phyloP scores from a whole-genome alignment of 2,329 filamentous ascomycete species.

The Alternaria incomplexa region DNA sequence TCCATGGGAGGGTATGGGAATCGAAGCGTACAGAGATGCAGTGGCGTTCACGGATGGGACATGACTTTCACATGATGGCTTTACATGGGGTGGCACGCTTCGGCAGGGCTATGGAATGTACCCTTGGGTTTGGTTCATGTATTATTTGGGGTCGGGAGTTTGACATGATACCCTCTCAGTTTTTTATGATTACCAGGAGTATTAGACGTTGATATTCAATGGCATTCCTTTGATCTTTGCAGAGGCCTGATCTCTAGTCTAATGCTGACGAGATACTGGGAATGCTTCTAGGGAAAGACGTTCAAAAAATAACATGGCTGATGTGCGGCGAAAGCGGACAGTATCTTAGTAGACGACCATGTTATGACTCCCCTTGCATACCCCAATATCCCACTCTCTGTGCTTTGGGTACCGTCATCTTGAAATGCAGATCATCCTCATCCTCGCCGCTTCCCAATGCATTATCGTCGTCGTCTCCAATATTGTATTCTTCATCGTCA shows the following conservation, averaged over 20 bases:
- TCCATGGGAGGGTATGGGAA: background rate
- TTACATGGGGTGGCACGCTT: background rate
- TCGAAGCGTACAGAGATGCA: background rate
- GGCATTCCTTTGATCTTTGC: background rate
- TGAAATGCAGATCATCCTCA: slow-evolving; percentile 38
- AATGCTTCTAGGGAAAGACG: background rate
- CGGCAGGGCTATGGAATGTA: background rate
- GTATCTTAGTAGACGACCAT: background rate
- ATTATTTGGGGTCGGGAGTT: background rate
- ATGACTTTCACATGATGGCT: background rate
- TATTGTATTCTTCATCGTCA: slow-evolving; percentile 51
- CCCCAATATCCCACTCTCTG: slow-evolving; percentile 35
- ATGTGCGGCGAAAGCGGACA: background rate
- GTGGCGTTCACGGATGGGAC: background rate
- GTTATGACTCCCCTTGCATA: slow-evolving; percentile 18
- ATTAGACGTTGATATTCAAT: background rate
- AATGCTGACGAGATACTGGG: background rate
- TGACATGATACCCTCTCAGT: slow-evolving; percentile 1
- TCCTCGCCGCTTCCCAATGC: slow-evolving; percentile 34
- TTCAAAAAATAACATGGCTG: background rate
- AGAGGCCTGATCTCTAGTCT: background rate
- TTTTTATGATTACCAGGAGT: background rate
- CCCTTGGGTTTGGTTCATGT: background rate
- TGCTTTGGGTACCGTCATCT: slow-evolving; percentile 34
- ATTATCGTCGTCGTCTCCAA: slow-evolving; percentile 23